Evolutionary conservation across 2,329 filamentous ascomycete genomes (phyloP).

Genomic region (Aspergillus transmontanensis): DNA sequence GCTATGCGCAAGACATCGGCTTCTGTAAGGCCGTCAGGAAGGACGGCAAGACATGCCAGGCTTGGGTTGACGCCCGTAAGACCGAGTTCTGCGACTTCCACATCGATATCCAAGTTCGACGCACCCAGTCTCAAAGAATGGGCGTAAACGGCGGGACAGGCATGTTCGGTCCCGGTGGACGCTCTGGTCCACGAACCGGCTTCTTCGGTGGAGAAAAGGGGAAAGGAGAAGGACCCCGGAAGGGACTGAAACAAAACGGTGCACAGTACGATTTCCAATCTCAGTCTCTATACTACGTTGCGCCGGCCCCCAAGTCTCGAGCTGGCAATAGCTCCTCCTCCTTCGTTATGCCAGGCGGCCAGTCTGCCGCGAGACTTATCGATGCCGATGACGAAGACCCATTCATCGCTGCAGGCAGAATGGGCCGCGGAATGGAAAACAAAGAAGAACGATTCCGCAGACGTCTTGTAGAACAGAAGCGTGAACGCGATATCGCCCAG

Average conservation of each 20-base stretch:
- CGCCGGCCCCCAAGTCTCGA: slow-evolving; percentile 33
- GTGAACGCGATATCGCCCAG: slow-evolving; percentile 48
- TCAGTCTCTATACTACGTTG: slow-evolving; percentile 50
- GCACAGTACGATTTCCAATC: slow-evolving; percentile 44
- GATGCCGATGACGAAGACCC: slow-evolving; percentile 46
- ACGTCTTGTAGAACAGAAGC: slow-evolving; percentile 45
- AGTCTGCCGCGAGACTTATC: slow-evolving; percentile 44
- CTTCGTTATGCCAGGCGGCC: slow-evolving; percentile 26
- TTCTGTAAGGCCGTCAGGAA: slow-evolving; percentile 85
- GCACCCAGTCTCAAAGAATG: slow-evolving; percentile 68
- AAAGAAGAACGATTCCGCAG: slow-evolving; percentile 47
- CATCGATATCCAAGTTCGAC: slow-evolving; percentile 77
- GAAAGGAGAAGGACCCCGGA: slow-evolving; percentile 17
- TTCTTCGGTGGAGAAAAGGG: slow-evolving; percentile 32
- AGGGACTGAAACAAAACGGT: slow-evolving; percentile 37
- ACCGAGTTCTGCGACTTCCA: slow-evolving; percentile 94
- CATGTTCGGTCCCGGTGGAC: slow-evolving; percentile 46
- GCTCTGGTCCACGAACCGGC: slow-evolving; percentile 46
- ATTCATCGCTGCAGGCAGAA: slow-evolving; percentile 43
- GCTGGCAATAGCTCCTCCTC: slow-evolving; percentile 18
- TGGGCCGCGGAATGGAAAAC: slow-evolving; percentile 42
- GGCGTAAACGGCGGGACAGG: slow-evolving; percentile 75
- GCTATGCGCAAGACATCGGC: slow-evolving; percentile 78
- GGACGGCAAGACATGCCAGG: slow-evolving; percentile 76
- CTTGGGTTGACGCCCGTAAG: slow-evolving; percentile 85